A percentile compares a stretch with the other conserved stretches of the same genome.
These are phyloP conservation scores for Cladorrhinum sp. DNA, from an alignment of 2,329 filamentous ascomycete species.

Conservation along the genomic window DNA sequence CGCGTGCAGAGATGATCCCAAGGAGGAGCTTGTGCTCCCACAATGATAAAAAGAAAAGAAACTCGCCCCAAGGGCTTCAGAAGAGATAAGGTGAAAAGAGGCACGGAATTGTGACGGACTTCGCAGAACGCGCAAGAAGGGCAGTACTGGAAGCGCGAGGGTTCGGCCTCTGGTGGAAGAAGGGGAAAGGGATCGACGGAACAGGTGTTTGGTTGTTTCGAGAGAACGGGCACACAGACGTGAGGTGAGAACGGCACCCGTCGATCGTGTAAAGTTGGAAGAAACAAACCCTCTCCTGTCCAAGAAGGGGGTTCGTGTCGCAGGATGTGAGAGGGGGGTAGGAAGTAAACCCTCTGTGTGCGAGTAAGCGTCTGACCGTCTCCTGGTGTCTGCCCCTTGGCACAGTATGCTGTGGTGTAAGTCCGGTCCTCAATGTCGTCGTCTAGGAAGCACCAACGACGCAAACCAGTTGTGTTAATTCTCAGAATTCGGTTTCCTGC, in stretches of 20 bases:
- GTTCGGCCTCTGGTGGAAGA: slow-evolving; percentile 33
- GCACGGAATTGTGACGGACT: slow-evolving; percentile 11
- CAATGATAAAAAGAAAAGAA: not conserved
- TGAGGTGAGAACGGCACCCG: slow-evolving; percentile 13
- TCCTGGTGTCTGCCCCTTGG: slow-evolving; percentile 5
- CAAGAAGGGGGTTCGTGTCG: slow-evolving; percentile 38
- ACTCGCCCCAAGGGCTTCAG: not conserved
- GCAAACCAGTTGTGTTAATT: not conserved
- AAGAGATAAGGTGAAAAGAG: slow-evolving; percentile 4
- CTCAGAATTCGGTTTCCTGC: not conserved
- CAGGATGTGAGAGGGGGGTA: slow-evolving; percentile 33
- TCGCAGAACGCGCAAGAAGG: slow-evolving; percentile 2
- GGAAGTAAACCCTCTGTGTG: not conserved
- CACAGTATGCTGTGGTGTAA: slow-evolving; percentile 3
- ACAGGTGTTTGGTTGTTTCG: slow-evolving; percentile 31
- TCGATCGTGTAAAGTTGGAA: slow-evolving; percentile 27
- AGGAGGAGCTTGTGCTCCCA: not conserved
- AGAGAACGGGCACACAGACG: slow-evolving; percentile 25
- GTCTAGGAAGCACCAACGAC: not conserved
- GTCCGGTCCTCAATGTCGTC: slow-evolving; percentile 1
- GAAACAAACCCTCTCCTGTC: slow-evolving; percentile 33
- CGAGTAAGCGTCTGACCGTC: slow-evolving; percentile 1
- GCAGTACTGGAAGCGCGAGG: slow-evolving; percentile 31
- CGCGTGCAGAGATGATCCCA: not conserved
- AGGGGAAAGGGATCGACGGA: slow-evolving; percentile 37